Base-by-base conservation (phyloP, 1,284 basidiomycete genomes). In the Leccinum subrobustum region DNA sequence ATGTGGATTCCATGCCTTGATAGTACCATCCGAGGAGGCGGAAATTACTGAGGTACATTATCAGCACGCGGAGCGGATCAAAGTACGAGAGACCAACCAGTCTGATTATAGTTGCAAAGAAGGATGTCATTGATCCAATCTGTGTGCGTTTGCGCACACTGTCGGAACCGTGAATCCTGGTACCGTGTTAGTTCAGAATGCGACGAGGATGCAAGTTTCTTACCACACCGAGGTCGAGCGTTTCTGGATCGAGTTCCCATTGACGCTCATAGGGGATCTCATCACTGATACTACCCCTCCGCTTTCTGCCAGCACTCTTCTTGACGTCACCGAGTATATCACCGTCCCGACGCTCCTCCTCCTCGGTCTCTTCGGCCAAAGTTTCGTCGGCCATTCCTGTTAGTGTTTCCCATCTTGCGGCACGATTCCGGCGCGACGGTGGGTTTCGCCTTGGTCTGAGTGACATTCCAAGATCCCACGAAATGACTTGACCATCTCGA, bases 91-190 rank as follows among this genome's bases (percentile, higher is more conserved):
- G 82, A 59, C 70, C 11, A 58, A 91, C 91, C 79, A 3, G 94
- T 98, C 73, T 96, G 95, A 68, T 98, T 95, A 64, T 88, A 81
- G 71, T 98, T 96, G 77, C 93, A 96, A 12, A 99, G 82, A 6
- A 96, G 72, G 61, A 99, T 87, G 70, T 98, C 96, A 75, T 98
- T 98, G 52, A 98, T 88, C 97, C 96, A 99, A 76, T 98, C 95
- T 0, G 90, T 88, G 71, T 96, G 94, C 9, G 86, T 84, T 73
- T 96, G 93, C 4, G 88, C 86, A 61, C 86, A 89, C 74, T 96
- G 93, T 52, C 95, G 83, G 71, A 95, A 96, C 53, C 80, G 77
- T 60, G 83, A 79, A 35, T 73, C 75, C 85, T 88, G 53, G 50
- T 44, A 56, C 5, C 6, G 57, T 12, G 58, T 67, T 60, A 31